Percentiles rank a stretch among this genome's conserved stretches.
Conservation (phyloP, 306 rosid genomes). For the Cotoneaster glaucophyllus region DNA sequence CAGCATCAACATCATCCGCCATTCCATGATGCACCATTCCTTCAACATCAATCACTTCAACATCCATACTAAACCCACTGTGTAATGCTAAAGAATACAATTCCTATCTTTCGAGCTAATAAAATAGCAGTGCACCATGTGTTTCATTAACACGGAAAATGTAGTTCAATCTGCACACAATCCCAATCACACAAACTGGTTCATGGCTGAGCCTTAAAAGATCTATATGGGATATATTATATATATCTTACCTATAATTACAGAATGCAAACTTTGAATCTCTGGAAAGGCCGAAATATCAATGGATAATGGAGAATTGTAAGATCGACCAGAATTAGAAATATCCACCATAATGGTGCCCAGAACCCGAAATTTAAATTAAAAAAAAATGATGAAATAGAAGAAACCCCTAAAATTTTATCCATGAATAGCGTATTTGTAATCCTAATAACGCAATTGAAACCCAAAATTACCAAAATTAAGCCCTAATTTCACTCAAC, state of each 20-base stretch:
- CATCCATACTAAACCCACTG: conserved; percentile 52
- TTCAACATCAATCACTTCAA: conserved; percentile 54
- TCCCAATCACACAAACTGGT: conserved; percentile 10
- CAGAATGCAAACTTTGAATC: neutral
- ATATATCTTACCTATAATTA: neutral
- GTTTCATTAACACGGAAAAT: conserved; percentile 5
- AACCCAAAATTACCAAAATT: neutral
- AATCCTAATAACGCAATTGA: neutral
- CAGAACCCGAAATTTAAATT: neutral
- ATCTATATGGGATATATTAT: neutral
- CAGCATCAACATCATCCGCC: conserved; percentile 42
- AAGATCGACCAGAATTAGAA: neutral
- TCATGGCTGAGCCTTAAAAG: neutral
- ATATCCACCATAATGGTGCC: neutral
- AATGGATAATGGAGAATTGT: neutral
- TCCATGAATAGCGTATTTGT: neutral
- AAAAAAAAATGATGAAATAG: neutral
- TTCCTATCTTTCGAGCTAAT: conserved; percentile 17
- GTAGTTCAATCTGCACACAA: conserved; percentile 4
- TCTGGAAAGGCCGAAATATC: neutral
- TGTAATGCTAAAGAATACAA: conserved; percentile 13
- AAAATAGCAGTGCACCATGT: conserved; percentile 9
- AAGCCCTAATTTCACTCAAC: neutral
- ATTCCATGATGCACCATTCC: conserved; percentile 43
- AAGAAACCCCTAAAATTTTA: neutral